Evolutionary conservation across 345 rosid genomes (phyloP).

Genomic region (Mercurialis annua): DNA sequence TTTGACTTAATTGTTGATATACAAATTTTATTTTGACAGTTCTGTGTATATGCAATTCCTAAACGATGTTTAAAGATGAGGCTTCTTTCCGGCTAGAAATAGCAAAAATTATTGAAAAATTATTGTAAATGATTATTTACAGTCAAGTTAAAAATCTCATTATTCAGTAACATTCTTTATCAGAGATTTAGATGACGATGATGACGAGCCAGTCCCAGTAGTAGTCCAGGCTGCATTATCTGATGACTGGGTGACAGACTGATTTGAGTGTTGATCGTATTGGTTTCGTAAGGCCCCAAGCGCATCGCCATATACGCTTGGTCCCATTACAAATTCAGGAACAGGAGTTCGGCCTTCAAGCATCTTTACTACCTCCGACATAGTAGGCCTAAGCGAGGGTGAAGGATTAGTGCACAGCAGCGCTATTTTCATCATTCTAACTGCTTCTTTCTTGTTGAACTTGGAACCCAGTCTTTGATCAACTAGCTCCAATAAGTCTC

Average conservation of each 20-base stretch:
- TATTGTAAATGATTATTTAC: too few relatives aligned
- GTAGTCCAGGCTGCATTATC: not conserved
- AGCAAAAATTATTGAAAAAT: too few relatives aligned
- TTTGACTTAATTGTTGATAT: too few relatives aligned
- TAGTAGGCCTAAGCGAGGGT: conserved; percentile 30
- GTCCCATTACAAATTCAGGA: conserved; percentile 6
- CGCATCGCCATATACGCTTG: not conserved
- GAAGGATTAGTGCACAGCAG: conserved; percentile 27
- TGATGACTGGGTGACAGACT: not conserved
- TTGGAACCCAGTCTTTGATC: conserved; percentile 28
- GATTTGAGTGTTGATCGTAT: not conserved
- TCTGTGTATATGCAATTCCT: too few relatives aligned
- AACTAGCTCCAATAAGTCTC: conserved; percentile 26
- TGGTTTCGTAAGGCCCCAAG: not conserved
- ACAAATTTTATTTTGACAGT: too few relatives aligned
- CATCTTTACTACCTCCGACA: conserved; percentile 33
- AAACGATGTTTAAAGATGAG: too few relatives aligned
- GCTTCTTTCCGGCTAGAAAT: too few relatives aligned
- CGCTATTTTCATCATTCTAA: conserved; percentile 22
- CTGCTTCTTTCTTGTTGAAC: conserved; percentile 23
- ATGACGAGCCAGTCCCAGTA: not conserved
- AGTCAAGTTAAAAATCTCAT: too few relatives aligned
- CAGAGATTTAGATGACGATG: not conserved
- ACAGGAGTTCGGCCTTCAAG: conserved; percentile 31
- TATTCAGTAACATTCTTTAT: too few relatives aligned